These are phyloP conservation scores for Paxillus involutus DNA, from an alignment of 768 basidiomycete species.

Conservation along the genomic window DNA sequence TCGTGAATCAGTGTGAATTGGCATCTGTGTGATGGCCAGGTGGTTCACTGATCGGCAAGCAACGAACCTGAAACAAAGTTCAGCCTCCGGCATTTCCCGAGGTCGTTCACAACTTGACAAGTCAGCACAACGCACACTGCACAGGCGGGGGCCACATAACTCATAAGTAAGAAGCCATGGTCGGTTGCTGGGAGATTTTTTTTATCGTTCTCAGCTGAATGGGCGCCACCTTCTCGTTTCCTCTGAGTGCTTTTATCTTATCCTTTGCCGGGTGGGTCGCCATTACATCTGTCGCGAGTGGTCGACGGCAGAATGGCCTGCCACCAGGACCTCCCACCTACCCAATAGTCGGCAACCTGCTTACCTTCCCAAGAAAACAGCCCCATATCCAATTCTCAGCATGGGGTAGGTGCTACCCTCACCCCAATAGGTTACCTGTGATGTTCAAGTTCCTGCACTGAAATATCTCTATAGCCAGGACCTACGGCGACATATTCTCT, in stretches of 20 bases:
- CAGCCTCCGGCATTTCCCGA: no score
- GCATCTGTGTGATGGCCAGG: no score
- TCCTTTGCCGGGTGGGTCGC: neutral
- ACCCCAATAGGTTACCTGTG: neutral
- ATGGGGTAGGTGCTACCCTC: slow-evolving; percentile 10
- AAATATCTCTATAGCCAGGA: slow-evolving; percentile 5
- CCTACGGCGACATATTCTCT: slow-evolving; percentile 21
- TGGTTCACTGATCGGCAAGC: no score
- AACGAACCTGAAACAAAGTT: no score
- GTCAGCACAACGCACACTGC: no score
- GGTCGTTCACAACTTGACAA: no score
- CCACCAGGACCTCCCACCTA: slow-evolving; percentile 27
- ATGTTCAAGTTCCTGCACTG: neutral
- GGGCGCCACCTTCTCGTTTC: neutral
- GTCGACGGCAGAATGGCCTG: slow-evolving; percentile 10
- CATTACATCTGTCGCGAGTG: neutral
- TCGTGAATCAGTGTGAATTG: no score
- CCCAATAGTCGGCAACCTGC: slow-evolving; percentile 25
- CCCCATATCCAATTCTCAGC: slow-evolving; percentile 21
- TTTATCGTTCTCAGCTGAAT: no score
- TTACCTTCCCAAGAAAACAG: slow-evolving; percentile 16
- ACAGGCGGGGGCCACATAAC: no score
- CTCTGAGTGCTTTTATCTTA: neutral
- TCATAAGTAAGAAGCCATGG: no score
- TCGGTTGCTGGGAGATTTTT: no score